These are phyloP conservation scores for Xylaria telfairii DNA, from an alignment of 495 filamentous ascomycete genomes.

Conservation along the genomic window DNA sequence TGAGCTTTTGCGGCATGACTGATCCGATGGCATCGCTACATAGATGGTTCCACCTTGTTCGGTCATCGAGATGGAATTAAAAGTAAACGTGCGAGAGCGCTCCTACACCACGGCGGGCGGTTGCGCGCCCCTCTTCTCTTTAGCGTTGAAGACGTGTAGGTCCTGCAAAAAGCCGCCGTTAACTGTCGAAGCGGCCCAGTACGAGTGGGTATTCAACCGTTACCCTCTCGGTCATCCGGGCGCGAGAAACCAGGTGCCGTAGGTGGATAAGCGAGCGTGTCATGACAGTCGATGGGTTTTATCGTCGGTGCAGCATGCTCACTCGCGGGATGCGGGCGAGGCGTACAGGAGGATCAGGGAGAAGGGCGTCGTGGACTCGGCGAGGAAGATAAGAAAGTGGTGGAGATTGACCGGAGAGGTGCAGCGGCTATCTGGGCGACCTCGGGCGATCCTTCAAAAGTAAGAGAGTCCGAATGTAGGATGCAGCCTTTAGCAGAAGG, in stretches of 20 bases:
- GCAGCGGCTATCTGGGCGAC: slow-evolving; percentile 6
- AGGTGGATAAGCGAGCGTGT: slow-evolving; percentile 30
- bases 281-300: slow-evolving; percentile 34
- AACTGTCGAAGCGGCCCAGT: slow-evolving; percentile 25
- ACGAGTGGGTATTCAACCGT: slow-evolving; percentile 37
- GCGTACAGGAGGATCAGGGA: slow-evolving; percentile 5
- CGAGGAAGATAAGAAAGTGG: slow-evolving; percentile 21
- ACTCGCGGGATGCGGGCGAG: slow-evolving; percentile 20
- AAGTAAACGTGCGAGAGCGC: slow-evolving; percentile 1
- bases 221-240: slow-evolving; percentile 35
- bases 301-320: slow-evolving; percentile 18
- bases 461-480: slow-evolving; percentile 8
- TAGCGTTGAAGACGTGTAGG: not conserved
- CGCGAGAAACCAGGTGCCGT: slow-evolving; percentile 36
- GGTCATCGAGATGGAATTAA: slow-evolving; percentile 21
- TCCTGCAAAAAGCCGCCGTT: not conserved
- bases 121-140: not conserved
- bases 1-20: slow-evolving; percentile 38
- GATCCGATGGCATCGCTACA: slow-evolving; percentile 41
- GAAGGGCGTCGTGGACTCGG: slow-evolving; percentile 25
- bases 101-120: not conserved
- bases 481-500: slow-evolving; percentile 12
- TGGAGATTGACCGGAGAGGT: slow-evolving; percentile 4
- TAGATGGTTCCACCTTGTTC: slow-evolving; percentile 23
- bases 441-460: slow-evolving; percentile 2